Evolutionary conservation across 331 rosid genomes (phyloP), one percentile per base, ranked within the genome.

Genomic region (Stylosanthes scabra): DNA sequence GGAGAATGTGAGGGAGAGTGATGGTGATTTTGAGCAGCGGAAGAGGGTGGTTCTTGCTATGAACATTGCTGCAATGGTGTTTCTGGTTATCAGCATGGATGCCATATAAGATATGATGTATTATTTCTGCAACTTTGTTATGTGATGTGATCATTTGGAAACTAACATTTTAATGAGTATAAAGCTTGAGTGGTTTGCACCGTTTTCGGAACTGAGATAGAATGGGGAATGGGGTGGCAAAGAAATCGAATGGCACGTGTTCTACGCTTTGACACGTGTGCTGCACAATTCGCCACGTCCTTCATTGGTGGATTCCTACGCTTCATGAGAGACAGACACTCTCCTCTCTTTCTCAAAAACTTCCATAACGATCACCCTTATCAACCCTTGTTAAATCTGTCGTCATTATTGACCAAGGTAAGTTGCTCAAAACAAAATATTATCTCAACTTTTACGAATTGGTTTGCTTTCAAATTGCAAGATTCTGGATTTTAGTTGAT

Each of bases 51-150:
- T 86, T 52, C 45, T 80, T 2, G 92, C 68, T 9, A 87, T 37
- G 56, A 77, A 79, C 75, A 80, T 85, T 5, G 80, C 72, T 11
- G 92, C 93, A 93, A 84, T 88, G 11, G 72, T 47, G 41, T 52
- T 52, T 52, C 58, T 52, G 27, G 58, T 52, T 6, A 52, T 14
- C 10, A 52, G 14, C 25, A 52, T 52, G 3, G 58, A 52, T 52
- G 58, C 20, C 58, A 52, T 52, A 20, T 55, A 34, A 3, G 39
- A 20, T 20, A 34, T 3, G 39, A 4, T 31, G n/a, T 31, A 31
- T 31, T n/a, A n/a, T 55, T 20, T 55, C 6, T 55, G 31, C 8
- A 61, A 10, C 9, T 41, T 63, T 41, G 29, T 6, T 74, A 31
- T 10, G 9, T 10, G 3, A 7, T 63, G 9, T 10, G 3, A 7